These are phyloP conservation scores for Geranomyces variabilis DNA, from an alignment of 192 early-diverging fungal genomes.

Conservation along the genomic window DNA sequence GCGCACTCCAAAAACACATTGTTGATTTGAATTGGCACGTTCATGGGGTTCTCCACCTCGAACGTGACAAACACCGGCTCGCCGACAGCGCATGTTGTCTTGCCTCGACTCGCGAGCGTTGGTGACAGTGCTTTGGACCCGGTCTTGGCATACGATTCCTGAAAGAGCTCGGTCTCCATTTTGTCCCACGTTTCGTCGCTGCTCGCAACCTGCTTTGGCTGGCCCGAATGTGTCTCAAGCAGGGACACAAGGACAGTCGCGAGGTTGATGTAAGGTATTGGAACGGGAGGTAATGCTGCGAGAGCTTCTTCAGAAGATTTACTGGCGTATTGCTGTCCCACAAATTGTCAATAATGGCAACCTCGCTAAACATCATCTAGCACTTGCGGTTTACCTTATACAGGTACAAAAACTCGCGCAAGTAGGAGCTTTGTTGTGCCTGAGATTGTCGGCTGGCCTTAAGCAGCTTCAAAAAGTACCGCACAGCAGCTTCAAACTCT, in stretches of 20 bases:
- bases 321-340: constrained; percentile 33
- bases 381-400: constrained; percentile 60
- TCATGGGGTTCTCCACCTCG: constrained; percentile 71
- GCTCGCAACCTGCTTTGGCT: constrained; percentile 35
- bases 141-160: constrained; percentile 51
- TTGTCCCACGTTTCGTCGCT: constrained; percentile 64
- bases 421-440: constrained; percentile 66
- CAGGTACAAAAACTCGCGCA: constrained; percentile 77
- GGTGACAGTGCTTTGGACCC: constrained; percentile 31
- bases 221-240: constrained; percentile 31
- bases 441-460: constrained; percentile 65
- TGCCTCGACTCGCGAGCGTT: constrained; percentile 48
- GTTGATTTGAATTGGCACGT: constrained; percentile 66
- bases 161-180: constrained; percentile 70
- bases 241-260: constrained; percentile 36
- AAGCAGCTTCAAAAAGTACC: constrained; percentile 79
- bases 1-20: constrained; percentile 61
- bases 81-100: constrained; percentile 74
- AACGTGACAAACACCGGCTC: constrained; percentile 74
- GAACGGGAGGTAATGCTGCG: constrained; percentile 59
- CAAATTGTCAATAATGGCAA: neutral
- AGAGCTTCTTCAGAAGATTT: constrained; percentile 39
- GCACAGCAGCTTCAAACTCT: constrained; percentile 72
- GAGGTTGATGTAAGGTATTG: constrained; percentile 54
- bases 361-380: neutral